Evolutionary conservation across 495 filamentous ascomycete species (phyloP).

Genomic region (Aspergillus sparsus): DNA sequence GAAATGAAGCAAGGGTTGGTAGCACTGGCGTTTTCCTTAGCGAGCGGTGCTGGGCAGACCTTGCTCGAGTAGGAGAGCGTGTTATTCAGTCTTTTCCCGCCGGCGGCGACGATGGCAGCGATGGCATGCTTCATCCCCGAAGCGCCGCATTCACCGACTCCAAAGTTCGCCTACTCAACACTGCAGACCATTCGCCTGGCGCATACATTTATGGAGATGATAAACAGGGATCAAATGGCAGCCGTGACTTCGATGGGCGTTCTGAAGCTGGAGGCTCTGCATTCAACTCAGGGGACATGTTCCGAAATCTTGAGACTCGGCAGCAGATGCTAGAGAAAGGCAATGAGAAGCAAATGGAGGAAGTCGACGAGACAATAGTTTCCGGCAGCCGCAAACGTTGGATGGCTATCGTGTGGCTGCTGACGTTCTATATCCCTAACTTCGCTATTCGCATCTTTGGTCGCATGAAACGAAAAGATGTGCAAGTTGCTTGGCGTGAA

Average conservation of each 20-base stretch:
- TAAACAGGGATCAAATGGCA: slow-evolving; percentile 77
- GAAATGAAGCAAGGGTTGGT: slow-evolving; percentile 86
- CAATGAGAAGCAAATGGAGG: slow-evolving; percentile 84
- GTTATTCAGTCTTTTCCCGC: slow-evolving; percentile 56
- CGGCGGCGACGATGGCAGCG: slow-evolving; percentile 51
- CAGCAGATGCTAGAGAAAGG: slow-evolving; percentile 95
- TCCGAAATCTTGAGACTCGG: slow-evolving; percentile 90
- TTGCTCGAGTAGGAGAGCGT: slow-evolving; percentile 73
- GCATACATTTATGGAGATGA: slow-evolving; percentile 72
- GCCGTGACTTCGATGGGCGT: slow-evolving; percentile 76
- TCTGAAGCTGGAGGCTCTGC: slow-evolving; percentile 90
- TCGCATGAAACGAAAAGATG: slow-evolving; percentile 87
- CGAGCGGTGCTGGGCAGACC: slow-evolving; percentile 90
- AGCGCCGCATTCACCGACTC: slow-evolving; percentile 60
- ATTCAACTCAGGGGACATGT: slow-evolving; percentile 92
- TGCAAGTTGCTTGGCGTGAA: slow-evolving; percentile 93
- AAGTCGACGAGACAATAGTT: slow-evolving; percentile 79
- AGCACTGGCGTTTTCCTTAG: slow-evolving; percentile 94
- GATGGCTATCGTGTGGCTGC: slow-evolving; percentile 80
- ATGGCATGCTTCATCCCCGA: slow-evolving; percentile 40
- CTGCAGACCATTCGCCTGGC: slow-evolving; percentile 59
- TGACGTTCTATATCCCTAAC: slow-evolving; percentile 88
- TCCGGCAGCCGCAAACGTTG: slow-evolving; percentile 87
- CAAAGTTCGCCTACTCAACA: slow-evolving; percentile 66
- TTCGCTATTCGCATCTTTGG: slow-evolving; percentile 77